Base-by-base conservation (phyloP, 2,329 filamentous ascomycete species). In the Colletotrichum sp. region DNA sequence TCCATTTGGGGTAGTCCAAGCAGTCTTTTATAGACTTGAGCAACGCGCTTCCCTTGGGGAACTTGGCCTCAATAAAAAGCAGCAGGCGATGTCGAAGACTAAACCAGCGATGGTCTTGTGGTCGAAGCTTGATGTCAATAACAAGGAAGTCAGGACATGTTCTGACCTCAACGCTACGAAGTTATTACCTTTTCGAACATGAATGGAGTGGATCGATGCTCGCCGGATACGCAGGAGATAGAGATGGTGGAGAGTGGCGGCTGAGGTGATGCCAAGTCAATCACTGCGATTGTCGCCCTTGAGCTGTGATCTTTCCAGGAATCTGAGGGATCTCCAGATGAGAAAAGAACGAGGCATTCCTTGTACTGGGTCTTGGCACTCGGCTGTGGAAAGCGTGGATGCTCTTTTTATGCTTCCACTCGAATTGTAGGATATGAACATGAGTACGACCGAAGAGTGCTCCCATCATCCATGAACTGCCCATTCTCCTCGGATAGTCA, bases 181-280 rank as follows among this genome's bases (percentile, higher is more conserved):
- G 16, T 39, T 5, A 3, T 9, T 8, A 9, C 5, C 9, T n/a
- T n/a, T 10, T 6, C 9, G 39, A 3, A n/a, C 18, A 43, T 43
- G 18, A 6, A 4, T 18, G 9, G 18, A n/a, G 3, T 1, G 39
- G 9, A 43, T 12, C 10, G 0, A 4, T n/a, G 5, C 39, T 43
- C 39, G 10, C 39, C 18, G 18, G 9, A 43, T n/a, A 43, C 39
- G 18, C 39, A 4, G 39, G 39, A n/a, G 39, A 43, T n/a, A 43
- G 9, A 6, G 39, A n/a, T 12, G 39, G 39, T 2, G 3, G 3
- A n/a, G 18, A 43, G 0, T 6, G 6, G 18, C 39, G 39, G 39
- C 5, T 12, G 39, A n/a, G 0, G 3, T n/a, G 18, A n/a, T n/a
- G 9, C 18, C 9, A 10, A 43, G 39, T n/a, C 39, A 7, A n/a